phyloP scores from a whole-genome alignment of 2,329 filamentous ascomycete species.

The Colletotrichum sp. region DNA sequence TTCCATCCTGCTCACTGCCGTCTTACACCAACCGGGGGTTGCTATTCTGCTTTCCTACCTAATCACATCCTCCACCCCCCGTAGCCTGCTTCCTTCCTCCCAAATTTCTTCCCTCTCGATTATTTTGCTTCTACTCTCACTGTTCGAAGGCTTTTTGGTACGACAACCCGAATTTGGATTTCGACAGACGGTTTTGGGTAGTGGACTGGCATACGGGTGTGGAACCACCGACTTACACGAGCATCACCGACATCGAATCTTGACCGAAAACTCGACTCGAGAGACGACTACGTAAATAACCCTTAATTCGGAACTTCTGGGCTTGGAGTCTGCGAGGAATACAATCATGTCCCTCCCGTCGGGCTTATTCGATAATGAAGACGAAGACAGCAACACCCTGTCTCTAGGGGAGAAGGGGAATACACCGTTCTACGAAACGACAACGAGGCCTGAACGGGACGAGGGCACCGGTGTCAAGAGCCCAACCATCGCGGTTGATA shows the following conservation, averaged over 20 bases:
- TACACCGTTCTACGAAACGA: neutral
- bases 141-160: neutral
- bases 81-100: neutral
- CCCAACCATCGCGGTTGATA: neutral
- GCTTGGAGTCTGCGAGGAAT: neutral
- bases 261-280: neutral
- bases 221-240: neutral
- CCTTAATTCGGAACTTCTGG: neutral
- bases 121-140: neutral
- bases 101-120: neutral
- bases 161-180: neutral
- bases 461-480: neutral
- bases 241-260: neutral
- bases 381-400: neutral
- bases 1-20: neutral
- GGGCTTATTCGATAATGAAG: neutral
- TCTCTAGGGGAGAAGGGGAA: neutral
- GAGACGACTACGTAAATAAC: neutral
- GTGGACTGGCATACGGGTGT: neutral
- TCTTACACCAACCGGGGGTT: neutral
- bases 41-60: neutral
- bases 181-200: neutral
- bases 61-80: neutral
- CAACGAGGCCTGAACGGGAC: neutral
- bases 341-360: neutral